Conservation (phyloP, 2,329 filamentous ascomycete species). For the Aspergillus pseudonomiae region DNA sequence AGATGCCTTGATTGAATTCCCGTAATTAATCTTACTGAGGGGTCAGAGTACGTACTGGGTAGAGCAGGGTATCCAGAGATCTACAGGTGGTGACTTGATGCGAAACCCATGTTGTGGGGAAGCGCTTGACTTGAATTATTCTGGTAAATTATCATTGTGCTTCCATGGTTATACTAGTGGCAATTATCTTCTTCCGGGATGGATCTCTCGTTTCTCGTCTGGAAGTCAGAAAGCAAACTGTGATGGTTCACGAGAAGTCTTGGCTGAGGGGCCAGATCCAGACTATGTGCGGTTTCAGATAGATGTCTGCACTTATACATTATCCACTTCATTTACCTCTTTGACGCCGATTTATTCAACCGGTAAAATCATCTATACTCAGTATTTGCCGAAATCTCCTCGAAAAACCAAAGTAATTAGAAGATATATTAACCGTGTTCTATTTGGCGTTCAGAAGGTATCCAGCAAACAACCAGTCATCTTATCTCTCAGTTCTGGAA, state of each 20-base stretch:
- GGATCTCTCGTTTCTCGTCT: not conserved
- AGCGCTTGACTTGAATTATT: constrained; percentile 11
- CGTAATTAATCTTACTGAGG: constrained; percentile 7
- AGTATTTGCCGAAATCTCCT: not conserved
- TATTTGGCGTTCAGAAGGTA: too few species aligned
- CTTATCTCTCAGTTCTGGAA: not conserved
- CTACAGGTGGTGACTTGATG: constrained; percentile 12
- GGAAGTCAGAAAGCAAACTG: not conserved
- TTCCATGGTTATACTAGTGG: not conserved
- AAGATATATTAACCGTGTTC: not conserved
- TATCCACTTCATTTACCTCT: not conserved
- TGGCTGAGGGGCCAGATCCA: not conserved
- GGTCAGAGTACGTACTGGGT: not conserved
- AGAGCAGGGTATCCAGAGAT: not conserved
- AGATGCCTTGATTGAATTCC: not conserved
- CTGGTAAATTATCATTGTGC: not conserved
- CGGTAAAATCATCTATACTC: not conserved
- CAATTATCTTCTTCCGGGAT: not conserved
- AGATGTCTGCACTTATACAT: not conserved
- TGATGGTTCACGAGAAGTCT: constrained; percentile 6
- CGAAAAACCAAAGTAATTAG: not conserved
- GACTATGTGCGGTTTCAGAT: constrained; percentile 1
- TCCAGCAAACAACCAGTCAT: too few species aligned
- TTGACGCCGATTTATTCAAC: not conserved
- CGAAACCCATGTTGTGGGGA: constrained; percentile 21